Conservation (phyloP, 1,284 basidiomycete species). For the Neonothopanus nambi region DNA sequence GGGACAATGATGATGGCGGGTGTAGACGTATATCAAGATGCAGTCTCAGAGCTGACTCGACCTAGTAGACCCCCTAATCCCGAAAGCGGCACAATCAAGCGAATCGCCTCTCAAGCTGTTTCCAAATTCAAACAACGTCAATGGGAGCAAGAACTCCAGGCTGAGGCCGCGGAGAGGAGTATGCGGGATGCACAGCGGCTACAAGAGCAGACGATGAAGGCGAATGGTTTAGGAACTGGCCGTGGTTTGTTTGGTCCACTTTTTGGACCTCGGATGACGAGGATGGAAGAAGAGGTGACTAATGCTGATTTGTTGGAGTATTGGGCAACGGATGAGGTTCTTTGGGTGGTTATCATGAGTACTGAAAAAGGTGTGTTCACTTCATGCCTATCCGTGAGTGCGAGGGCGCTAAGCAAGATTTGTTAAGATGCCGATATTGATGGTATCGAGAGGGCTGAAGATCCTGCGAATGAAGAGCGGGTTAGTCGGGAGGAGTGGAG, state of each 20-base stretch:
- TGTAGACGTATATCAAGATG: not conserved
- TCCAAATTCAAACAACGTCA: not conserved
- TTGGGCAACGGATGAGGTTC: slow-evolving; percentile 19
- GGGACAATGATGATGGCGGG: no score
- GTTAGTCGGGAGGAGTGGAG: slow-evolving; percentile 3
- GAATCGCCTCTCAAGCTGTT: no score
- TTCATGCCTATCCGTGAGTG: not conserved
- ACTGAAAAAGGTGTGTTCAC: slow-evolving; percentile 12
- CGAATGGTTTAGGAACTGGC: not conserved
- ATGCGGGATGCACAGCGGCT: not conserved
- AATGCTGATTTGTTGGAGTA: slow-evolving; percentile 22
- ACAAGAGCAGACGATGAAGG: not conserved
- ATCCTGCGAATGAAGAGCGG: slow-evolving; percentile 9
- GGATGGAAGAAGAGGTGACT: slow-evolving; percentile 18
- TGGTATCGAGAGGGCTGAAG: slow-evolving; percentile 21
- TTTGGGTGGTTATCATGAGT: slow-evolving; percentile 27
- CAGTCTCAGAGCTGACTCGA: not conserved
- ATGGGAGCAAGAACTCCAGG: not conserved
- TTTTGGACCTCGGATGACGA: not conserved
- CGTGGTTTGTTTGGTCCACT: not conserved
- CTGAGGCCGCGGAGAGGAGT: not conserved
- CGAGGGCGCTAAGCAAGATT: not conserved
- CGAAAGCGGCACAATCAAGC: not conserved
- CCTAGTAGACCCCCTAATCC: not conserved
- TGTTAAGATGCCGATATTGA: slow-evolving; percentile 18